A percentile compares a stretch with the other conserved stretches of the same genome.
Evolutionary conservation across 2,329 filamentous ascomycete genomes (phyloP).

Genomic region (Aspergillus sp.): DNA sequence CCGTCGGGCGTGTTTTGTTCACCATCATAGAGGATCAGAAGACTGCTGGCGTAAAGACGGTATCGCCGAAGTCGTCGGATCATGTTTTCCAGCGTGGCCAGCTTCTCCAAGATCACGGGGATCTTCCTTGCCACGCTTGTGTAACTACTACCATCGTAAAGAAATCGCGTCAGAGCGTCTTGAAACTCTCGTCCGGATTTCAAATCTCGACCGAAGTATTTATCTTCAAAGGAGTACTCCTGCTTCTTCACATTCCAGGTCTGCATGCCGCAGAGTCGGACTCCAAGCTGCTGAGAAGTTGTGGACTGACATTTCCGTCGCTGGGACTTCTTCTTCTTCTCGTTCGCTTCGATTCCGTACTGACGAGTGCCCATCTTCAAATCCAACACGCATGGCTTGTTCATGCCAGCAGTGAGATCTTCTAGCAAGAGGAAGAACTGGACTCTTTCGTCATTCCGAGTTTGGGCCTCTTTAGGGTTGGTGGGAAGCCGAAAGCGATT

Average conservation of each 20-base stretch:
- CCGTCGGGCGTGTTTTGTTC: slow-evolving; percentile 41
- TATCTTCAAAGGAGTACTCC: slow-evolving; percentile 93
- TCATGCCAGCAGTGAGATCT: slow-evolving; percentile 95
- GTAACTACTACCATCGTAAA: slow-evolving; percentile 84
- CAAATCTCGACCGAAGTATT: slow-evolving; percentile 89
- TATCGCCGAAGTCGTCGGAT: slow-evolving; percentile 78
- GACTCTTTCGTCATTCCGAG: slow-evolving; percentile 58
- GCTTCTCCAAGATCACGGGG: slow-evolving; percentile 79
- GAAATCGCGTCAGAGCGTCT: slow-evolving; percentile 79
- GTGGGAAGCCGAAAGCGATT: slow-evolving; percentile 50
- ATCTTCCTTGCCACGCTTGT: slow-evolving; percentile 82
- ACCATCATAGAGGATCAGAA: slow-evolving; percentile 96
- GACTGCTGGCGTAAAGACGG: slow-evolving; percentile 90
- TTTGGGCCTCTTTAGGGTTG: slow-evolving; percentile 75
- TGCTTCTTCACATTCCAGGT: slow-evolving; percentile 87
- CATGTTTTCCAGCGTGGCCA: slow-evolving; percentile 79
- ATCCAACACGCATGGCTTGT: slow-evolving; percentile 92
- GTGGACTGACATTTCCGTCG: slow-evolving; percentile 89
- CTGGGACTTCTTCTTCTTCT: slow-evolving; percentile 92
- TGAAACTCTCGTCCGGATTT: slow-evolving; percentile 89
- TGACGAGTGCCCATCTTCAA: slow-evolving; percentile 98
- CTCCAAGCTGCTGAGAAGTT: slow-evolving; percentile 86
- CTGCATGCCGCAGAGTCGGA: slow-evolving; percentile 92
- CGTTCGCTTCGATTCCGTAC: slow-evolving; percentile 86
- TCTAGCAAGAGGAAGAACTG: slow-evolving; percentile 93